Base-by-base conservation (phyloP, 2,329 filamentous ascomycete species). In the Tetracladium maxilliforme region DNA sequence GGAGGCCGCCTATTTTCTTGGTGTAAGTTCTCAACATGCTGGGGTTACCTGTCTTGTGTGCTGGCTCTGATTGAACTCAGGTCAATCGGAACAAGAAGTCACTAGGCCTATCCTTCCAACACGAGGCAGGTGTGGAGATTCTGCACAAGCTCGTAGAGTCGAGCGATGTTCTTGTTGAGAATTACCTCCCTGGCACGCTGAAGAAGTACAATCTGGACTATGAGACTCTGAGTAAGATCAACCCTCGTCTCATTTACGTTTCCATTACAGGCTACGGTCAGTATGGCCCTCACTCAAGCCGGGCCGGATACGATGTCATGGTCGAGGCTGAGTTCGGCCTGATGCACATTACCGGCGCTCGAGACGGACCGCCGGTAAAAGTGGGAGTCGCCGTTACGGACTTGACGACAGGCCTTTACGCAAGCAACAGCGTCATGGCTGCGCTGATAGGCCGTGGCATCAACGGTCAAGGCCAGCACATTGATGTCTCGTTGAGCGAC, bases 251-350 rank as follows among this genome's bases (percentile, higher is more conserved):
- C 23, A 81, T 98, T 37, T 98, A 98, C 45, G 84, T 87, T 10
- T 93, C 83, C 38, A 92, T 98, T 40, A 98, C 90, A 0, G 90
- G 90, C 2, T 98, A 95, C 44, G 90, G 90, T 3, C 90, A 98
- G 47, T 93, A 81, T 2, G 90, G 90, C 0, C 90, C 90, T 0
- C 93, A 92, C 50, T 71, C 76, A 6, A 69, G 73, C 34, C 68
- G 90, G 10, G 84, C 90, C 4, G 90, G 90, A 5, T 98, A 98
- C 60, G 90, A 98, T 51, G 90, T 98, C 38, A 98, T 98, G 87
- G 87, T 98, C 8, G 90, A 98, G 57, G 90, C 90, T 31, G 90
- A 95, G 48, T 86, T 98, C 54, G 90, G 90, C 1, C 56, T 98
- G 29, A 98, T 98, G 90, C 90, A 98, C 53, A 95, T 98, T 40